A percentile compares a stretch with the other conserved stretches of the same genome.
These are phyloP conservation scores for Phoma sp. DNA, from an alignment of 2,329 filamentous ascomycete genomes.

Conservation along the genomic window DNA sequence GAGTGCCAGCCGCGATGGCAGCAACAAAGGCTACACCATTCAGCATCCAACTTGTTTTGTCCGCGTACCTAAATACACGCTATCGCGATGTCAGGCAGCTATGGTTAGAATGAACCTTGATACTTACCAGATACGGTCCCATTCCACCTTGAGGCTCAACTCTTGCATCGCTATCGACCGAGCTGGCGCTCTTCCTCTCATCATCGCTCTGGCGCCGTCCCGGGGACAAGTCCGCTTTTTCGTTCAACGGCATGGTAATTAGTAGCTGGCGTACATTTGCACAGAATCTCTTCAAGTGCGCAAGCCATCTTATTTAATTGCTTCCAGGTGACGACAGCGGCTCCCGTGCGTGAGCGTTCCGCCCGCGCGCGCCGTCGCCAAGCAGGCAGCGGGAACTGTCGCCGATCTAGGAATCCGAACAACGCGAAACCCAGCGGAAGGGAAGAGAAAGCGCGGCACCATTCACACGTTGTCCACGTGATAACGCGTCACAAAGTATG, in stretches of 20 bases:
- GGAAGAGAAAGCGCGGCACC: neutral
- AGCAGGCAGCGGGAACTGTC: neutral
- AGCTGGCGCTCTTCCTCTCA: conserved; percentile 3
- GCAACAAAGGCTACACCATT: conserved; percentile 43
- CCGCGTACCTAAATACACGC: conserved; percentile 49
- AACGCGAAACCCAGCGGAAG: neutral
- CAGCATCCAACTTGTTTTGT: conserved; percentile 40
- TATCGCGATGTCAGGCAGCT: conserved; percentile 22
- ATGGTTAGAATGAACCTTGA: neutral
- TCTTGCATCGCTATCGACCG: conserved; percentile 10
- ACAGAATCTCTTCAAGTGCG: neutral
- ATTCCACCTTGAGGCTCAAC: conserved; percentile 27
- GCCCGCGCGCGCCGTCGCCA: conserved; percentile 3
- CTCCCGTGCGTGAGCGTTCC: no score
- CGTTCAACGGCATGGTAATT: conserved; percentile 18
- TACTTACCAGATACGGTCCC: conserved; percentile 35
- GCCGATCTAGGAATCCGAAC: neutral
- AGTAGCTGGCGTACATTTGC: neutral
- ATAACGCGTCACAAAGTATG: neutral
- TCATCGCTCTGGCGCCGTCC: conserved; percentile 12
- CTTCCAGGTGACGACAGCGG: no score
- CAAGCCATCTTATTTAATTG: neutral
- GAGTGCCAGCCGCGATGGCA: conserved; percentile 54
- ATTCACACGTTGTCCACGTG: neutral
- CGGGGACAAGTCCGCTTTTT: conserved; percentile 13